These are phyloP conservation scores for Cyclostephanos tholiformis DNA, from an alignment of 108 stramenopile species.

Conservation along the genomic window DNA sequence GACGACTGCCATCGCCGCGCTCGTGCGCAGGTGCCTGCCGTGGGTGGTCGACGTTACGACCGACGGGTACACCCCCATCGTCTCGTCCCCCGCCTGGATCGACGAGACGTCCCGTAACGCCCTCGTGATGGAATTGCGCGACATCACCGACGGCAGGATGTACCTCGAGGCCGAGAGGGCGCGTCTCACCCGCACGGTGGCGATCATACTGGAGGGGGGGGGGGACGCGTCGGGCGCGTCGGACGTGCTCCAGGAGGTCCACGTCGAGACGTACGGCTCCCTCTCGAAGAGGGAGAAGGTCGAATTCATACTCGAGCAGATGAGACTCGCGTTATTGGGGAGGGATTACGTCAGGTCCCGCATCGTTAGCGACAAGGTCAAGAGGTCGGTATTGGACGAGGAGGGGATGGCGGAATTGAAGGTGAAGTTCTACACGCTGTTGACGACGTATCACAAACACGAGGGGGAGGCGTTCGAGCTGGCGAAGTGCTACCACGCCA, in stretches of 20 bases:
- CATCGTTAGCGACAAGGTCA: conserved; percentile 96
- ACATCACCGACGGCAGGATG: conserved; percentile 96
- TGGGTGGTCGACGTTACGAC: conserved; percentile 62
- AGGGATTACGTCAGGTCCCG: conserved; percentile 93
- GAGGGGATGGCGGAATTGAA: conserved; percentile 91
- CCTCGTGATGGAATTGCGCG: conserved; percentile 87
- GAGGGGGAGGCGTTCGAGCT: conserved; percentile 93
- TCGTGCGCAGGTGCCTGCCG: conserved; percentile 70
- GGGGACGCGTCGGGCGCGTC: conserved; percentile 88
- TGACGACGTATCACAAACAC: conserved; percentile 91
- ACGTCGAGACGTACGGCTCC: conserved; percentile 98
- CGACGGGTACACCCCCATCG: conserved; percentile 60
- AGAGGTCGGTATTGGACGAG: conserved; percentile 85
- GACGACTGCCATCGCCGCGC: conserved; percentile 64
- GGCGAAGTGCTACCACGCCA: conserved; percentile 90
- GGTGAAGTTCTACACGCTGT: conserved; percentile 86
- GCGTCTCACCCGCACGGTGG: conserved; percentile 82
- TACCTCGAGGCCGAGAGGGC: conserved; percentile 97
- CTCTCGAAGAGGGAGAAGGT: conserved; percentile 97
- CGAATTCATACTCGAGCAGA: conserved; percentile 98
- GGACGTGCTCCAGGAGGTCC: conserved; percentile 94
- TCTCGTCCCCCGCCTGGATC: conserved; percentile 1
- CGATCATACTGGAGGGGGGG: conserved; percentile 80
- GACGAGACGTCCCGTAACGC: conserved; percentile 50
- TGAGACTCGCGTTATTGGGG: conserved; percentile 92